Evolutionary conservation across 1,139 yeast species (phyloP).

Genomic region (Magnusiomyces paraingens): DNA sequence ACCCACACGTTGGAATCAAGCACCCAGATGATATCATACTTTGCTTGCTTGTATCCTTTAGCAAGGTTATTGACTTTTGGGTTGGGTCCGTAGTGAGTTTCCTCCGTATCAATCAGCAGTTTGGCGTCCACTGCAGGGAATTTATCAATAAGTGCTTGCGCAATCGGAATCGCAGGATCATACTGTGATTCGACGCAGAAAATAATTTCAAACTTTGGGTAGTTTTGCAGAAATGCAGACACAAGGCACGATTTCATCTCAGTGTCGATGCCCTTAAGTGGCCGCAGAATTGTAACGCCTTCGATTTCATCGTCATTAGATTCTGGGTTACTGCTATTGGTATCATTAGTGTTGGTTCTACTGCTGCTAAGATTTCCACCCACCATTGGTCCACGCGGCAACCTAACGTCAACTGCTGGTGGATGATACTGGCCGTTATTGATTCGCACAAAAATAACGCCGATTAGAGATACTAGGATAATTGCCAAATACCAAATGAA

Average conservation of each 20-base stretch:
- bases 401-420: neutral
- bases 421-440: neutral
- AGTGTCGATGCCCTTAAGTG: conserved; percentile 78
- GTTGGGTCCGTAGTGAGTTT: conserved; percentile 62
- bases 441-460: conserved; percentile 13
- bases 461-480: conserved; percentile 17
- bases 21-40: conserved; percentile 76
- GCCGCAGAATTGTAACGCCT: conserved; percentile 77
- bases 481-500: conserved; percentile 21
- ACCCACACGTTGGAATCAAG: conserved; percentile 87
- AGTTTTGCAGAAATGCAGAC: conserved; percentile 62
- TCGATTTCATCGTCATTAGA: conserved; percentile 12
- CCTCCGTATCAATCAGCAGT: conserved; percentile 41
- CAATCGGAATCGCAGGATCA: conserved; percentile 64
- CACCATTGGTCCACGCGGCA: neutral
- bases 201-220: conserved; percentile 65
- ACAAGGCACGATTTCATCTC: conserved; percentile 63
- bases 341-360: neutral
- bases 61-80: conserved; percentile 84
- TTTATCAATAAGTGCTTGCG: conserved; percentile 42
- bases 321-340: neutral
- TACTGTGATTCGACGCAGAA: conserved; percentile 62
- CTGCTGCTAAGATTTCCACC: conserved; percentile 1
- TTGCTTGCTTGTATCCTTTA: conserved; percentile 64
- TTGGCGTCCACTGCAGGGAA: conserved; percentile 57